These are phyloP conservation scores for Apiotrichum domesticum DNA, from an alignment of 1,284 basidiomycete genomes.

Conservation along the genomic window DNA sequence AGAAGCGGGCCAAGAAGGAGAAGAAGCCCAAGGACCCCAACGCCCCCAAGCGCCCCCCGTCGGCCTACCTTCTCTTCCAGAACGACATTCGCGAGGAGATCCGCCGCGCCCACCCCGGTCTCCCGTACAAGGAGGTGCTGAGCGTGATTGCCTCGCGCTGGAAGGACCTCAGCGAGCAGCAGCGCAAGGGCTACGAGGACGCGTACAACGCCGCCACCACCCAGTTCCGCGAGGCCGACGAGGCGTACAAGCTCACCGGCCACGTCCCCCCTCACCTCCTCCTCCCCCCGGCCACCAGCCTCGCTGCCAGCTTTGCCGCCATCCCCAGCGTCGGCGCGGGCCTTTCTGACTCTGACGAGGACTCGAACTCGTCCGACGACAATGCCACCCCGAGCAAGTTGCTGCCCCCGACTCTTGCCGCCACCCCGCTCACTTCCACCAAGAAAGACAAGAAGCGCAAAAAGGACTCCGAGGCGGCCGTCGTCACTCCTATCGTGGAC, in stretches of 20 bases:
- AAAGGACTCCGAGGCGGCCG: conserved; percentile 9
- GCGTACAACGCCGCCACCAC: conserved; percentile 24
- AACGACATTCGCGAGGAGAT: conserved; percentile 72
- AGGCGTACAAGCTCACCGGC: conserved; percentile 22
- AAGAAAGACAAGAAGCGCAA: conserved; percentile 37
- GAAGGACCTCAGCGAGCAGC: conserved; percentile 59
- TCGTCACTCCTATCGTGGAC: conserved; percentile 1
- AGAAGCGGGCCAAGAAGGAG: conserved; percentile 37
- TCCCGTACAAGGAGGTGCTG: conserved; percentile 68
- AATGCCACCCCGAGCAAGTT: conserved; percentile 8
- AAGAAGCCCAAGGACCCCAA: conserved; percentile 72
- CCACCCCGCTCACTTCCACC: conserved; percentile 11
- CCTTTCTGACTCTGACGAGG: neutral
- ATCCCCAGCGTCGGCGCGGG: conserved; percentile 4
- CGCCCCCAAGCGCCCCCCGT: conserved; percentile 88
- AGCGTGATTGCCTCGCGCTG: conserved; percentile 67
- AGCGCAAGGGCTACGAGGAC: conserved; percentile 55
- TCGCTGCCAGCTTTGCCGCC: neutral
- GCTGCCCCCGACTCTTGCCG: conserved; percentile 16
- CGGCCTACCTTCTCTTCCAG: conserved; percentile 93
- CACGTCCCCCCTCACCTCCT: neutral
- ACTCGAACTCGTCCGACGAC: conserved; percentile 10
- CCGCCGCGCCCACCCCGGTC: conserved; percentile 55
- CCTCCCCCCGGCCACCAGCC: neutral
- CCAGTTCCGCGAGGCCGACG: conserved; percentile 23